These are phyloP conservation scores for Macrocystidia cucumis DNA, from an alignment of 1,284 basidiomycete genomes.

Conservation along the genomic window DNA sequence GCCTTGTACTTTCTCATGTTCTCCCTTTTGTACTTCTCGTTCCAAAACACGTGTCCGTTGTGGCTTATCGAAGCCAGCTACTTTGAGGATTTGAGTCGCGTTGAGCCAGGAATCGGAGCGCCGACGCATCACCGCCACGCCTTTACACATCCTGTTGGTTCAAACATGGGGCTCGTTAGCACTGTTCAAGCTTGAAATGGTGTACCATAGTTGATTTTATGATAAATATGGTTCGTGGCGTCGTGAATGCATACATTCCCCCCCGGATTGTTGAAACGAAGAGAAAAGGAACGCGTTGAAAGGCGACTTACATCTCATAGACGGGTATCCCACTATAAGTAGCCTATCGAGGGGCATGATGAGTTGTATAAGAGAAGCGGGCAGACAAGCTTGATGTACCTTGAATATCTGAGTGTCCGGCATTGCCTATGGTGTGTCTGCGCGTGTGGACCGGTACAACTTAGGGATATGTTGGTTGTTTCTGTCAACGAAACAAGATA, in stretches of 20 bases:
- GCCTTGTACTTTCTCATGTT: slow-evolving; percentile 99
- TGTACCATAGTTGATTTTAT: too few relatives aligned
- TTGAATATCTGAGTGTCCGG: slow-evolving; percentile 79
- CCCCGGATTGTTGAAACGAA: too few relatives aligned
- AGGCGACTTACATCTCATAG: slow-evolving; percentile 71
- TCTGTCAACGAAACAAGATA: too few relatives aligned
- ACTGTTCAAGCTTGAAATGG: too few relatives aligned
- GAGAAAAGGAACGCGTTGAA: slow-evolving; percentile 24
- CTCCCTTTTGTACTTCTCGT: slow-evolving; percentile 96
- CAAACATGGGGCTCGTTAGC: too few relatives aligned
- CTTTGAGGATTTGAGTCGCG: slow-evolving; percentile 98
- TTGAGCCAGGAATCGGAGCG: slow-evolving; percentile 96
- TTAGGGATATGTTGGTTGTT: slow-evolving; percentile 4
- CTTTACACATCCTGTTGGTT: slow-evolving; percentile 80
- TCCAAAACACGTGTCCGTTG: slow-evolving; percentile 96
- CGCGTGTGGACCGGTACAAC: too few relatives aligned
- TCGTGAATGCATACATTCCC: too few relatives aligned
- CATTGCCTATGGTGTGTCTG: slow-evolving; percentile 29
- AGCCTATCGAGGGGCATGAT: slow-evolving; percentile 39
- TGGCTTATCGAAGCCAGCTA: slow-evolving; percentile 98
- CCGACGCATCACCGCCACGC: slow-evolving; percentile 95
- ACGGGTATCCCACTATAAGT: slow-evolving; percentile 86
- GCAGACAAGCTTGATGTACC: slow-evolving; percentile 27
- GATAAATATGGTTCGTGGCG: too few relatives aligned
- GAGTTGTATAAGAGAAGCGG: slow-evolving; percentile 11